Evolutionary conservation across 106 monocot genomes (phyloP).

Genomic region (Ottelia alismoides): DNA sequence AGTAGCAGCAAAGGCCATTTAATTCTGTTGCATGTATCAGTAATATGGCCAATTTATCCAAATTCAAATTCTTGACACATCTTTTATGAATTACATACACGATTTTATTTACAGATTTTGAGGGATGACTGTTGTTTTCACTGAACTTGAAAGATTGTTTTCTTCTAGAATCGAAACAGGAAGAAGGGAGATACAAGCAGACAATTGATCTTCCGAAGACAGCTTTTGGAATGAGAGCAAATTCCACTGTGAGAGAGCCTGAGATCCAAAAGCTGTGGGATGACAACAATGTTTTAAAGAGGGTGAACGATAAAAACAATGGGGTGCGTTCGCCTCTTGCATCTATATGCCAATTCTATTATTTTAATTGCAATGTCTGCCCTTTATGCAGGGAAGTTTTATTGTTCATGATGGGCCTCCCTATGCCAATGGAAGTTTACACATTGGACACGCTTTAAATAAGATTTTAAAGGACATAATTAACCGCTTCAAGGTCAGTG

Average conservation of each 20-base stretch:
- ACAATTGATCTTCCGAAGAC: constrained; percentile 81
- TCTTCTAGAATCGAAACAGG: too few relatives aligned
- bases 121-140: too few relatives aligned
- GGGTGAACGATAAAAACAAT: constrained; percentile 50
- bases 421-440: constrained; percentile 87
- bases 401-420: constrained; percentile 90
- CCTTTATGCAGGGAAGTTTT: constrained; percentile 48
- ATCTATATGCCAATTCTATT: background rate
- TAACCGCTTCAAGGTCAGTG: constrained; percentile 63
- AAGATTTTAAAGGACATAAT: constrained; percentile 92
- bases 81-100: too few relatives aligned
- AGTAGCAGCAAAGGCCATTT: too few relatives aligned
- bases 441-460: constrained; percentile 92
- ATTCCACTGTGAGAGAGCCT: constrained; percentile 54
- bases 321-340: constrained; percentile 29
- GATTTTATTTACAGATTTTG: too few relatives aligned
- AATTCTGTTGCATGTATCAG: too few relatives aligned
- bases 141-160: constrained; percentile 19
- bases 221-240: constrained; percentile 67
- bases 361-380: too few relatives aligned
- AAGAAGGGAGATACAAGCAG: constrained; percentile 74
- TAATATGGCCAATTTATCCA: too few relatives aligned
- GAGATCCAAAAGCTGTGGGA: constrained; percentile 86
- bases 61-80: too few relatives aligned
- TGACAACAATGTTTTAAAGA: constrained; percentile 67